A percentile compares a stretch with the other conserved stretches of the same genome.
phyloP scores from a whole-genome alignment of 192 early-diverging fungal genomes.

The Dispira parvispora region DNA sequence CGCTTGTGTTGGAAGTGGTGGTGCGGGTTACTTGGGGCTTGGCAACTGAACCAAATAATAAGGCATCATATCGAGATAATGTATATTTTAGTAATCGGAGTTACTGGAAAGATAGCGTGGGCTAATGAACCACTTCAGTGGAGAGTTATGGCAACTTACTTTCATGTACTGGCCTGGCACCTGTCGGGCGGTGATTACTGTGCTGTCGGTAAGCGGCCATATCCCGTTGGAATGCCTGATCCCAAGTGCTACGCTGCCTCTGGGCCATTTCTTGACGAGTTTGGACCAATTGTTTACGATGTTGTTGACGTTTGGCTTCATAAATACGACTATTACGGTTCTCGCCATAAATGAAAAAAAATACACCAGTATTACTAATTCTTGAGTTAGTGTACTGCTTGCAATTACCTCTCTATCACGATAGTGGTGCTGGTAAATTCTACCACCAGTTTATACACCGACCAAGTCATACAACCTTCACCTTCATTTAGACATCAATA shows the following conservation, averaged over 20 bases:
- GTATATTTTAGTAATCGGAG: too few species aligned
- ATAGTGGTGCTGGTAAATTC: too few species aligned
- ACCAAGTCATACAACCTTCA: too few species aligned
- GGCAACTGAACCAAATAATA: too few species aligned
- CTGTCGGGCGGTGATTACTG: not conserved
- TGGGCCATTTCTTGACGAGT: not conserved
- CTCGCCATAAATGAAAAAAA: not conserved
- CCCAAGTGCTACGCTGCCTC: not conserved
- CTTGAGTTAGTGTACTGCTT: too few species aligned
- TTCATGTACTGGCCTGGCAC: not conserved
- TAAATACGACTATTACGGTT: not conserved
- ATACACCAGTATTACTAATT: too few species aligned
- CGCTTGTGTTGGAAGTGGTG: too few species aligned
- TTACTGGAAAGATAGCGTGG: not conserved
- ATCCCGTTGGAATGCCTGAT: not conserved
- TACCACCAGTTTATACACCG: too few species aligned
- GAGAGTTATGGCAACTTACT: not conserved
- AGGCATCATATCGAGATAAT: too few species aligned
- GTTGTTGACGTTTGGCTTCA: not conserved
- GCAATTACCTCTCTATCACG: too few species aligned
- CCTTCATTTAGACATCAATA: too few species aligned
- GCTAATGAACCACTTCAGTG: not conserved
- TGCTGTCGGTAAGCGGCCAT: not conserved
- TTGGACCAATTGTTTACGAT: not conserved
- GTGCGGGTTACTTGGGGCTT: too few species aligned